Conservation (phyloP, 169 alveolate species). For the Eimeria tenella region DNA sequence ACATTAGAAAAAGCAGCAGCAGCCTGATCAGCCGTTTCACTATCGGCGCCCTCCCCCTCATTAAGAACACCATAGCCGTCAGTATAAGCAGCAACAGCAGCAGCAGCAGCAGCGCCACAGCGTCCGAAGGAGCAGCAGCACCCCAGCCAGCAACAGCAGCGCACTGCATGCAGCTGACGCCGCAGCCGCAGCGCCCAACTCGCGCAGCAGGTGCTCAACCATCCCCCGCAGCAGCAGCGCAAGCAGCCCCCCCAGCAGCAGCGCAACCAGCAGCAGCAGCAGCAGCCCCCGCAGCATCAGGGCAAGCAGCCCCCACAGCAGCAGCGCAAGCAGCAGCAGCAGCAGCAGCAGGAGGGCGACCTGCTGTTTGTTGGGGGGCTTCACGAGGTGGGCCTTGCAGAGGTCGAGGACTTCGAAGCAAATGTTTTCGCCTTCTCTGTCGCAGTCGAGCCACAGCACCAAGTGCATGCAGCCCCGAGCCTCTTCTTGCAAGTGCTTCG, state of each 20-base stretch:
- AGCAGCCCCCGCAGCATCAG: no score
- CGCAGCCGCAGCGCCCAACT: no score
- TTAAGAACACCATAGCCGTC: no score
- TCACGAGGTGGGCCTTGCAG: conserved; percentile 52
- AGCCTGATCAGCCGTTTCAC: no score
- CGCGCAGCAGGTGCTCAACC: no score
- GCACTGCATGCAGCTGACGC: no score
- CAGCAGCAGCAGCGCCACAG: no score
- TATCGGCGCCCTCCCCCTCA: no score
- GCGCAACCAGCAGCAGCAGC: not conserved
- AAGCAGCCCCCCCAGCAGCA: not conserved
- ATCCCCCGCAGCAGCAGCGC: not conserved
- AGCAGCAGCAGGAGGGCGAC: conserved; percentile 72
- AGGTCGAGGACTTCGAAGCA: conserved; percentile 97
- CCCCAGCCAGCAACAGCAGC: no score
- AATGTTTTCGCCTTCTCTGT: conserved; percentile 99
- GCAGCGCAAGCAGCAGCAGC: not conserved
- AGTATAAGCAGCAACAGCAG: no score
- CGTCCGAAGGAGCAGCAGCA: no score
- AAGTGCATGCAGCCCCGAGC: conserved; percentile 92
- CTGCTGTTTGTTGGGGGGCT: conserved; percentile 81
- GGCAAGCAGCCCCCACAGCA: not conserved
- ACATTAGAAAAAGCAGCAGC: no score
- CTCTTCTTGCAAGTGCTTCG: conserved; percentile 92
- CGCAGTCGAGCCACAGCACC: conserved; percentile 99